Evolutionary conservation across 192 early-diverging fungal genomes (phyloP).

Genomic region (Entomortierella lignicola): DNA sequence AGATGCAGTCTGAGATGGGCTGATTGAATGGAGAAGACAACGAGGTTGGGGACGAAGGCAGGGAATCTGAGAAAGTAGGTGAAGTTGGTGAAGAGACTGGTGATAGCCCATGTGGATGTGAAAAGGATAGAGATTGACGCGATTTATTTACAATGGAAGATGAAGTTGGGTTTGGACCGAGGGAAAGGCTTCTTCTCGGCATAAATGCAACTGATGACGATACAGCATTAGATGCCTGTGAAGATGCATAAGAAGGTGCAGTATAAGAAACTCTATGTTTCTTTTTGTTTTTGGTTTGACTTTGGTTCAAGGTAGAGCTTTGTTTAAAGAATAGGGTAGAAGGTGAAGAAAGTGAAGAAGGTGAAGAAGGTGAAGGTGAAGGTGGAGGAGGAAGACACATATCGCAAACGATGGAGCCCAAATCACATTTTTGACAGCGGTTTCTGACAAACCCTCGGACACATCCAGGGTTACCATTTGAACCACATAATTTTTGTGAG

Average conservation of each 20-base stretch:
- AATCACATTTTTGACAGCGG: slow-evolving; percentile 22
- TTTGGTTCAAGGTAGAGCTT: background rate
- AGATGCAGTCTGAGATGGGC: slow-evolving; percentile 3
- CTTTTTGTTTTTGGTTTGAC: background rate
- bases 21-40: background rate
- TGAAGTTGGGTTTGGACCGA: background rate
- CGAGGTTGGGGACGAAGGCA: background rate
- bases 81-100: background rate
- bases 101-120: background rate
- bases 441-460: slow-evolving; percentile 31
- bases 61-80: background rate
- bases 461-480: slow-evolving; percentile 13
- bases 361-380: background rate
- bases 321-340: background rate
- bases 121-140: background rate
- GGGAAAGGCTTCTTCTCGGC: slow-evolving; percentile 7
- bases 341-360: background rate
- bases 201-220: background rate
- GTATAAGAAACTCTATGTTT: background rate
- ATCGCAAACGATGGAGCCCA: slow-evolving; percentile 19
- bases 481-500: slow-evolving; percentile 7
- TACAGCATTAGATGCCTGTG: background rate
- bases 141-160: background rate
- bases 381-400: slow-evolving; percentile 9
- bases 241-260: background rate